phyloP scores from a whole-genome alignment of 768 basidiomycete genomes.

The Punctularia strigosozonata region DNA sequence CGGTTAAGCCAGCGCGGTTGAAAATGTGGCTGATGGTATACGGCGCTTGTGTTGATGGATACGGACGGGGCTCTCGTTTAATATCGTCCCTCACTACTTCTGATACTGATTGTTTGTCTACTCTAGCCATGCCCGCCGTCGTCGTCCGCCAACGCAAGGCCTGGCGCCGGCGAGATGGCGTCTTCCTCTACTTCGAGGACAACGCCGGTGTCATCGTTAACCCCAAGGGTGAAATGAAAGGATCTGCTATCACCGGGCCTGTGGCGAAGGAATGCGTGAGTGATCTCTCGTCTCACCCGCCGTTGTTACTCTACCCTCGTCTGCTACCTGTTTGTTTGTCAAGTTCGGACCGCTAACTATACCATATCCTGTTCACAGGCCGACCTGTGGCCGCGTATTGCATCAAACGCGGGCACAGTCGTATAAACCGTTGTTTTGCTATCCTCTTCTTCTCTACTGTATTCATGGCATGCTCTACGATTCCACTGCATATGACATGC shows the following conservation, averaged over 20 bases:
- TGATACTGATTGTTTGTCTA: slow-evolving; percentile 9
- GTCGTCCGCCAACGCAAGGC: slow-evolving; percentile 97
- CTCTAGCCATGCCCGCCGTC: slow-evolving; percentile 88
- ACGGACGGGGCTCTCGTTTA: too few relatives aligned
- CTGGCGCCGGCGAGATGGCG: slow-evolving; percentile 96
- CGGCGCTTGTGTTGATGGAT: background rate
- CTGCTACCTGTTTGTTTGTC: background rate
- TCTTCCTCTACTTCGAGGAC: slow-evolving; percentile 99
- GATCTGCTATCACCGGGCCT: slow-evolving; percentile 90
- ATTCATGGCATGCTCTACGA: too few relatives aligned
- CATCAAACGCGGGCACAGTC: slow-evolving; percentile 96
- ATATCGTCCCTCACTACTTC: too few relatives aligned
- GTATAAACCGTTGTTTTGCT: slow-evolving; percentile 42
- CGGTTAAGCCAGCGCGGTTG: background rate
- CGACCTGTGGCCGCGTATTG: slow-evolving; percentile 98
- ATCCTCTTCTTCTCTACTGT: slow-evolving; percentile 9
- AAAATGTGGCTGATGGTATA: background rate
- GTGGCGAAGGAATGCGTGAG: slow-evolving; percentile 99
- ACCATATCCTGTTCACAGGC: slow-evolving; percentile 37
- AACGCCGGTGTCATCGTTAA: slow-evolving; percentile 97
- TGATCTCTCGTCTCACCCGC: slow-evolving; percentile 11
- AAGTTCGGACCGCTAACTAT: background rate
- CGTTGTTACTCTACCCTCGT: too few relatives aligned
- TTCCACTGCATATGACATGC: too few relatives aligned
- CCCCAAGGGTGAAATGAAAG: slow-evolving; percentile 99